phyloP scores from a whole-genome alignment of 148 eudicot species.

The Rhododendron molle region DNA sequence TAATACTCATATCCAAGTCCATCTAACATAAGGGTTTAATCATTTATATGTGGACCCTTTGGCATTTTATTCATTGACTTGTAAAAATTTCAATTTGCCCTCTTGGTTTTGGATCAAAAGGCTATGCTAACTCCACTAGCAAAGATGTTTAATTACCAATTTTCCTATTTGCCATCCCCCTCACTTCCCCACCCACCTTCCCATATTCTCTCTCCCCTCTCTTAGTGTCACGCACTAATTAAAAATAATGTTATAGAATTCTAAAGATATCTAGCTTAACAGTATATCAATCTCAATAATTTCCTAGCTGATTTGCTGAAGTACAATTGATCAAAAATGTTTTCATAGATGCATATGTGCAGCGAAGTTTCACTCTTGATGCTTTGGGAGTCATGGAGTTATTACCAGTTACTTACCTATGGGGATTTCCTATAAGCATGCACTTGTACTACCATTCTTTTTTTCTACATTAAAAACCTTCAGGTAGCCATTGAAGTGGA shows the following conservation, averaged over 20 bases:
- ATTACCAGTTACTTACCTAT: neutral
- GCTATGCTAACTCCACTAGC: neutral
- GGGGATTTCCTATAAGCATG: neutral
- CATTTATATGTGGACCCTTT: neutral
- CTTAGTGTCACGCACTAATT: neutral
- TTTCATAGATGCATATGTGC: neutral
- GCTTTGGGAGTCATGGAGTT: neutral
- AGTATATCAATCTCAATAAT: neutral
- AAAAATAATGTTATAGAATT: neutral
- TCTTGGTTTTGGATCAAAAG: neutral
- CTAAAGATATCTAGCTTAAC: neutral
- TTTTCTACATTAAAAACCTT: conserved; percentile 1
- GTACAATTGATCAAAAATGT: neutral
- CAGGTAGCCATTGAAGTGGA: conserved; percentile 95
- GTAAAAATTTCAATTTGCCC: neutral
- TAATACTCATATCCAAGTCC: too few relatives aligned
- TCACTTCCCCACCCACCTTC: too few relatives aligned
- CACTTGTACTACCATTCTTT: neutral
- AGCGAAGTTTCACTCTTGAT: neutral
- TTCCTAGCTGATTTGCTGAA: neutral
- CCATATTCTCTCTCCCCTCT: neutral
- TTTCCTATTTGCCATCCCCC: neutral
- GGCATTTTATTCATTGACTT: neutral
- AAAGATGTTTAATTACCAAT: neutral
- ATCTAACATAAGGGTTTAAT: neutral